phyloP scores from a whole-genome alignment of 2,329 filamentous ascomycete species.

The Apiospora sp. region DNA sequence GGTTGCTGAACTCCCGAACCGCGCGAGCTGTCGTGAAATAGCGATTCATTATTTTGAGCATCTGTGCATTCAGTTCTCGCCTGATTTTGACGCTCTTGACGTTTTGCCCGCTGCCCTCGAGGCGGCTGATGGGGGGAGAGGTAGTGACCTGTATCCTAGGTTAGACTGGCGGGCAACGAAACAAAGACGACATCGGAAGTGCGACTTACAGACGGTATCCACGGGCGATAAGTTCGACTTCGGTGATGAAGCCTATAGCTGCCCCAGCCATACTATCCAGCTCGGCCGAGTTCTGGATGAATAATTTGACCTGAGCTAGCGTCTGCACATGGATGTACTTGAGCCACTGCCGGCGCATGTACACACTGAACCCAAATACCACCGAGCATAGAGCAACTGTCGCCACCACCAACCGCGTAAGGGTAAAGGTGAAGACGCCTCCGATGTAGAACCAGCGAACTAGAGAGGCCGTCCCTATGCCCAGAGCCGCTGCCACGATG shows the following conservation, averaged over 20 bases:
- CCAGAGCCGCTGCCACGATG: slow-evolving; percentile 40
- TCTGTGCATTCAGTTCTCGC: slow-evolving; percentile 73
- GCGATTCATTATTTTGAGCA: slow-evolving; percentile 73
- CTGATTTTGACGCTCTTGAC: slow-evolving; percentile 84
- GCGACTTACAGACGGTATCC: slow-evolving; percentile 43
- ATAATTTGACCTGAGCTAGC: slow-evolving; percentile 38
- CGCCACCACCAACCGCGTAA: slow-evolving; percentile 38
- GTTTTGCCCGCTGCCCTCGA: slow-evolving; percentile 83
- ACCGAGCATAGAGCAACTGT: slow-evolving; percentile 32
- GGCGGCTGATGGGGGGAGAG: slow-evolving; percentile 86
- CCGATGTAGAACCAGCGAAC: slow-evolving; percentile 40
- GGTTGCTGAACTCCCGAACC: slow-evolving; percentile 77
- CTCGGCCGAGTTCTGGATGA: slow-evolving; percentile 42
- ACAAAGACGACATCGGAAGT: background rate
- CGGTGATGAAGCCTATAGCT: slow-evolving; percentile 45
- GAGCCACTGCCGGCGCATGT: slow-evolving; percentile 42
- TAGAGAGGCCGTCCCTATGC: slow-evolving; percentile 40
- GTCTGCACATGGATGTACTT: slow-evolving; percentile 43
- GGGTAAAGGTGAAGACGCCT: slow-evolving; percentile 37
- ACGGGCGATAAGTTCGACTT: slow-evolving; percentile 44
- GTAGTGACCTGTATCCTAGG: slow-evolving; percentile 71
- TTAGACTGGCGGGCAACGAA: background rate
- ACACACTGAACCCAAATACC: slow-evolving; percentile 36
- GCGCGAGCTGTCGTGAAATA: slow-evolving; percentile 75
- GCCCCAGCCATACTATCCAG: slow-evolving; percentile 44